A percentile compares a stretch with the other conserved stretches of the same genome.
Conservation (phyloP, 148 eudicot species). For the Chenopodium formosanum region DNA sequence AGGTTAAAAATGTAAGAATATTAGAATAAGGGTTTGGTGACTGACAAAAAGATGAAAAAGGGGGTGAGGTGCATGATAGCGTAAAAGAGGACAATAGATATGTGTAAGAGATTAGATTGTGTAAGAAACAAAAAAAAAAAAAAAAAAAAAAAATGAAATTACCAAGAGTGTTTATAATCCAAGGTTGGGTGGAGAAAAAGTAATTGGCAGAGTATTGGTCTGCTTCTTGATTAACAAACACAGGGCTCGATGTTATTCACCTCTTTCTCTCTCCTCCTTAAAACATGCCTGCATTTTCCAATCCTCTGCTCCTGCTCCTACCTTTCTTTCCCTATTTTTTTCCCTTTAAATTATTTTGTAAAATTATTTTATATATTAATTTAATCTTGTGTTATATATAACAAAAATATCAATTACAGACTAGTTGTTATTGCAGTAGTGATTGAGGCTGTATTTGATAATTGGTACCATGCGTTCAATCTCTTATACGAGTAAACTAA, state of each 20-base stretch:
- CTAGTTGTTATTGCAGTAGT: too few species aligned
- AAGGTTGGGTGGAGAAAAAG: too few species aligned
- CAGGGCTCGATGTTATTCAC: slow-evolving; percentile 28
- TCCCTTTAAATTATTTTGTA: not conserved
- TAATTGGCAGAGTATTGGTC: slow-evolving; percentile 23
- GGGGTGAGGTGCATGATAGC: not conserved
- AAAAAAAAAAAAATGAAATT: not conserved
- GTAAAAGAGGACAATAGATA: not conserved
- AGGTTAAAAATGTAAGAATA: too few species aligned
- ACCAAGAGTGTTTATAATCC: not conserved
- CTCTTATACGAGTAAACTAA: too few species aligned
- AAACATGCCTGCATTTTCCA: not conserved
- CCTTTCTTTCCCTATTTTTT: not conserved
- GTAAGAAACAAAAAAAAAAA: not conserved
- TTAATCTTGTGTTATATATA: too few species aligned
- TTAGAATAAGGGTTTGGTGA: not conserved
- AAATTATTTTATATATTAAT: too few species aligned
- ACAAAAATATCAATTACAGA: too few species aligned
- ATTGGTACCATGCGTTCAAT: too few species aligned
- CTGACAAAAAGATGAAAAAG: not conserved
- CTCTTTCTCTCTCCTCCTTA: slow-evolving; percentile 4
- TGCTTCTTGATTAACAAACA: slow-evolving; percentile 11
- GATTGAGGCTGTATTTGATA: too few species aligned
- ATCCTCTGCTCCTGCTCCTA: not conserved
- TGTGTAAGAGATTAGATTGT: not conserved